These are phyloP conservation scores for Pseudogymnoascus sp. DNA, from an alignment of 2,329 filamentous ascomycete species.

Conservation along the genomic window DNA sequence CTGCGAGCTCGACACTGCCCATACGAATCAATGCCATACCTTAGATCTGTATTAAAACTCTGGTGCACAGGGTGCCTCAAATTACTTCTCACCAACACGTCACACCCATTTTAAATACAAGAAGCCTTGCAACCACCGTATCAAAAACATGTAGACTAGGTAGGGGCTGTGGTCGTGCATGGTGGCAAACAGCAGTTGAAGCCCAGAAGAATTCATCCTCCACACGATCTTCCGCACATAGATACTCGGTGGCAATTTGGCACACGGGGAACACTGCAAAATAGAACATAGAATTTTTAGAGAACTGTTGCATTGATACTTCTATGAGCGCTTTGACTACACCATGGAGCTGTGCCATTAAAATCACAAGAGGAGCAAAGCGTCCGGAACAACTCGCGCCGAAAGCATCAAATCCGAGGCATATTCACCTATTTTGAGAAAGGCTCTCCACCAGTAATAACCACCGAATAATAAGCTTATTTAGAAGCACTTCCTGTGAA, in stretches of 20 bases:
- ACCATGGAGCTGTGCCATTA: slow-evolving; percentile 8
- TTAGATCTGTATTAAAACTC: too few relatives aligned
- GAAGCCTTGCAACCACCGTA: too few relatives aligned
- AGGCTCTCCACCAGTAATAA: slow-evolving; percentile 14
- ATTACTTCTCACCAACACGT: too few relatives aligned
- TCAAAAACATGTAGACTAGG: too few relatives aligned
- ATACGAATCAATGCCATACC: too few relatives aligned
- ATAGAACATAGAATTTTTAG: not conserved
- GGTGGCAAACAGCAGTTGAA: too few relatives aligned
- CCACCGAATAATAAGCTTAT: slow-evolving; percentile 38
- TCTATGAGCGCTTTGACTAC: slow-evolving; percentile 8
- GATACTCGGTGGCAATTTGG: not conserved
- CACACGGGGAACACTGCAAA: not conserved
- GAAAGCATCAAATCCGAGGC: slow-evolving; percentile 29
- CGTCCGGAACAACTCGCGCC: slow-evolving; percentile 22
- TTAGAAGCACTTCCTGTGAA: slow-evolving; percentile 99
- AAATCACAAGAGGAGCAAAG: slow-evolving; percentile 21
- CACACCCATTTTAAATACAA: too few relatives aligned
- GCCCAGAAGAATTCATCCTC: not conserved
- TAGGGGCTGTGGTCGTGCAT: too few relatives aligned
- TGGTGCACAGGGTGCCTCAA: too few relatives aligned
- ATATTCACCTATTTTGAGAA: slow-evolving; percentile 25
- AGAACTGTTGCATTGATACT: slow-evolving; percentile 9
- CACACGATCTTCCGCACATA: not conserved
- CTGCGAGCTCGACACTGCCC: too few relatives aligned